Percentiles rank a stretch among this genome's conserved stretches.
phyloP scores from a whole-genome alignment of 2,329 filamentous ascomycete species.

The Alternaria brassicae region DNA sequence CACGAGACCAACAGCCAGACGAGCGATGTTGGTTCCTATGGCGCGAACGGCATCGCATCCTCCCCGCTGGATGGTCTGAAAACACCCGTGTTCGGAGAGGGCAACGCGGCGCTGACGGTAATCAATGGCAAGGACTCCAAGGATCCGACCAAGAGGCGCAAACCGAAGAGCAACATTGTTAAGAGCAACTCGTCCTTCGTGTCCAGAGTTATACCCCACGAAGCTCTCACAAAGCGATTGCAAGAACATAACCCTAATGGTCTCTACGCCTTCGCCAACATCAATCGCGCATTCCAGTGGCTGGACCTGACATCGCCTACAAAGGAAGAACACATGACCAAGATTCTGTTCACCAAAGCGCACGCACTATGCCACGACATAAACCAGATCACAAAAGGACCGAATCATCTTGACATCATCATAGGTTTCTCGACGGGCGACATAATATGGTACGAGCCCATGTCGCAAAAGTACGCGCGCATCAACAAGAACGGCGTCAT shows the following conservation, averaged over 20 bases:
- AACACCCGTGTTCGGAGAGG: slow-evolving; percentile 81
- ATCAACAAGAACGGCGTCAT: slow-evolving; percentile 97
- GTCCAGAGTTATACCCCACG: slow-evolving; percentile 92
- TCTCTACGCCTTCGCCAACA: slow-evolving; percentile 90
- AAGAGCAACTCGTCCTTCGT: slow-evolving; percentile 99
- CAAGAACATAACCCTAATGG: slow-evolving; percentile 80
- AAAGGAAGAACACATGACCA: slow-evolving; percentile 90
- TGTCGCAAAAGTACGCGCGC: slow-evolving; percentile 92
- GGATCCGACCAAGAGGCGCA: slow-evolving; percentile 73
- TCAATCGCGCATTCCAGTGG: slow-evolving; percentile 96
- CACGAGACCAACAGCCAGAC: slow-evolving; percentile 54
- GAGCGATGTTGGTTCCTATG: slow-evolving; percentile 55
- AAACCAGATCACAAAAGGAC: slow-evolving; percentile 80
- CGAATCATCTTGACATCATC: slow-evolving; percentile 84
- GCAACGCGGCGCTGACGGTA: slow-evolving; percentile 73
- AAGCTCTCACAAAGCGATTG: slow-evolving; percentile 78
- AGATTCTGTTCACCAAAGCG: slow-evolving; percentile 95
- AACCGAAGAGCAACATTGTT: slow-evolving; percentile 97
- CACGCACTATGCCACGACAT: slow-evolving; percentile 95
- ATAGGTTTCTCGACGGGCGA: slow-evolving; percentile 97
- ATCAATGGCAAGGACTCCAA: slow-evolving; percentile 72
- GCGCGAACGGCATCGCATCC: slow-evolving; percentile 46
- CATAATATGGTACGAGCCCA: slow-evolving; percentile 98
- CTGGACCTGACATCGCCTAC: slow-evolving; percentile 80
- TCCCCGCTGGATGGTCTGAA: slow-evolving; percentile 41